These are phyloP conservation scores for Candida neerlandica DNA, from an alignment of 1,139 yeast genomes.

Conservation along the genomic window DNA sequence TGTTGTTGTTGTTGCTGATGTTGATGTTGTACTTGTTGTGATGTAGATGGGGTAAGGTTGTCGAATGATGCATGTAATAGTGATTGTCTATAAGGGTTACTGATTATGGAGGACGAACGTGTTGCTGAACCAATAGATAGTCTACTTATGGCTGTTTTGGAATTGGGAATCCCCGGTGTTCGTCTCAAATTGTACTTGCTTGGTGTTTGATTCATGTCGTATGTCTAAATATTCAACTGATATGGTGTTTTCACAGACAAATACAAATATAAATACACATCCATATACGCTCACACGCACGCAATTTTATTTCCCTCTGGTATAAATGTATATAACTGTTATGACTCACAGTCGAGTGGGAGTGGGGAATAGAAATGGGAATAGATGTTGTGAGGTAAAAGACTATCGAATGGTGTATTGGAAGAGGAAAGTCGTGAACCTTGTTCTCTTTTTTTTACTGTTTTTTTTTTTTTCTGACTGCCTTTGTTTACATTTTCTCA, in stretches of 20 bases:
- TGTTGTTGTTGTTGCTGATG: conserved; percentile 1
- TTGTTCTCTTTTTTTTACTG: neutral
- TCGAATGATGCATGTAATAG: conserved; percentile 4
- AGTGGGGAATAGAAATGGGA: no score
- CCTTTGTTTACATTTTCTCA: conserved; percentile 6
- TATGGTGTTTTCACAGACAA: no score
- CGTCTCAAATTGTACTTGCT: neutral
- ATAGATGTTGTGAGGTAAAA: no score
- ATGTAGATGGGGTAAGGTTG: conserved; percentile 8
- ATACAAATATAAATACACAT: no score
- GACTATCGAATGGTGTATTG: no score
- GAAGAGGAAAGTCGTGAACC: no score
- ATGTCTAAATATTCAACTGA: no score
- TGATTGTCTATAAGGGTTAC: conserved; percentile 8
- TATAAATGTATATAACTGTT: no score
- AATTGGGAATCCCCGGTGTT: neutral
- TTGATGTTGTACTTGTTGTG: conserved; percentile 4
- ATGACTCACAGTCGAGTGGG: no score
- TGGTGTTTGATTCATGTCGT: neutral
- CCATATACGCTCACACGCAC: no score
- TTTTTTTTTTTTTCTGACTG: neutral
- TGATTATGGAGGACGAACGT: conserved; percentile 4
- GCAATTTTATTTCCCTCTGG: no score
- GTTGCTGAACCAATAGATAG: conserved; percentile 15
- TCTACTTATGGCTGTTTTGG: neutral